Evolutionary conservation across 1,139 yeast genomes (phyloP).

Genomic region (Kurtzmaniella quercitrusa): DNA sequence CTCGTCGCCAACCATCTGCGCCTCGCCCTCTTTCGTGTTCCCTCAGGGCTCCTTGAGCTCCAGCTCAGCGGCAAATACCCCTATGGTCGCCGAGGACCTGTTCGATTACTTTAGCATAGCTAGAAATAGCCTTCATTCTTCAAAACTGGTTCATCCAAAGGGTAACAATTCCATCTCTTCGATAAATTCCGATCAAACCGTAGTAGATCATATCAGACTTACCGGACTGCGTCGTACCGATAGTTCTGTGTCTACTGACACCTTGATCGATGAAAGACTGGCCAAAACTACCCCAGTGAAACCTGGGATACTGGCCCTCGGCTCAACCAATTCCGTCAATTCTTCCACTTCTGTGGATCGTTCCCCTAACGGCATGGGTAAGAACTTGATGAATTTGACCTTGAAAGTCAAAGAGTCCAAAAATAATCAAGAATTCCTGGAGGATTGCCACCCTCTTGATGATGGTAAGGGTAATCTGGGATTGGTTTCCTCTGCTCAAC

Average conservation of each 20-base stretch:
- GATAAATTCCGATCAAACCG: conserved; percentile 17
- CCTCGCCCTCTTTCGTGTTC: conserved; percentile 14
- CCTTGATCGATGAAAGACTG: conserved; percentile 20
- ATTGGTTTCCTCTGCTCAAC: background rate
- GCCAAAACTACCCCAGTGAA: background rate
- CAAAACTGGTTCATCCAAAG: conserved; percentile 9
- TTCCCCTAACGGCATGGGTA: conserved; percentile 3
- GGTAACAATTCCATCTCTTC: conserved; percentile 17
- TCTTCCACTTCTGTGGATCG: background rate
- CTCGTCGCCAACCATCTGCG: conserved; percentile 15
- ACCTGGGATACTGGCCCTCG: background rate
- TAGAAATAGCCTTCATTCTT: conserved; percentile 2
- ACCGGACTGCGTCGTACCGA: conserved; percentile 8
- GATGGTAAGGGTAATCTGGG: too few relatives aligned
- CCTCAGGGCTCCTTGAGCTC: conserved; percentile 7
- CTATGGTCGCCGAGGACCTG: conserved; percentile 1
- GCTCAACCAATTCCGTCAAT: background rate
- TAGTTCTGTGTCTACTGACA: conserved; percentile 18
- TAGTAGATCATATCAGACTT: conserved; percentile 9
- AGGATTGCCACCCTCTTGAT: background rate
- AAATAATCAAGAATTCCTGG: background rate
- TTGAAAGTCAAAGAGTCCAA: background rate
- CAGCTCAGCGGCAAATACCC: background rate
- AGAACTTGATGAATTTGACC: conserved; percentile 11
- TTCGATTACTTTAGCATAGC: conserved; percentile 8